A percentile compares a stretch with the other conserved stretches of the same genome.
Evolutionary conservation across 371 early-diverging fungal genomes (phyloP).

Genomic region (Chytridium lagenaria): DNA sequence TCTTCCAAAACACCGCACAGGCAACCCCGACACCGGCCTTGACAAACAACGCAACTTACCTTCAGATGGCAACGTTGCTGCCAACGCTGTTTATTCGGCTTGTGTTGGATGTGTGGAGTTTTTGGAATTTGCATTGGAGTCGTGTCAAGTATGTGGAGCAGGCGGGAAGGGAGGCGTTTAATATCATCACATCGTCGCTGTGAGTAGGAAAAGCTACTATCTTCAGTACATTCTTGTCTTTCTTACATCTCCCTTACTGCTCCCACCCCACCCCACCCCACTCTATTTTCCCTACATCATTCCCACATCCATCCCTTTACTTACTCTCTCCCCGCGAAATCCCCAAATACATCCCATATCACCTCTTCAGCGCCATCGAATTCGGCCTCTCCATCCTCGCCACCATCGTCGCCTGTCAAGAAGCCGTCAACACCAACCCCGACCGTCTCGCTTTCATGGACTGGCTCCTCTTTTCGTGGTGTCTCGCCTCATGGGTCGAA

Average conservation of each 20-base stretch:
- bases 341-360: neutral
- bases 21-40: neutral
- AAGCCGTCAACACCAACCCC: neutral
- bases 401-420: constrained; percentile 13
- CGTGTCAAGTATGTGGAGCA: constrained; percentile 16
- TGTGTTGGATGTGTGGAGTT: neutral
- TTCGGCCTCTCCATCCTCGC: constrained; percentile 12
- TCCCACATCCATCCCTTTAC: neutral
- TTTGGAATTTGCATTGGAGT: neutral
- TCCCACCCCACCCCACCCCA: too few species aligned
- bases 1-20: constrained; percentile 6
- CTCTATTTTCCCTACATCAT: neutral
- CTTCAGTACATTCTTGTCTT: too few species aligned
- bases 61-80: constrained; percentile 19
- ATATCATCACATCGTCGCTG: constrained; percentile 7
- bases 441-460: constrained; percentile 14
- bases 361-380: constrained; percentile 1
- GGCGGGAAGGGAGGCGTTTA: constrained; percentile 16
- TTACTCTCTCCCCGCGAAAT: neutral
- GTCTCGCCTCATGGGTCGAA: constrained; percentile 20
- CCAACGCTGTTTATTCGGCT: constrained; percentile 13
- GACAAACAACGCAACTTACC: neutral
- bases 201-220: neutral
- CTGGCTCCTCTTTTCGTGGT: constrained; percentile 24
- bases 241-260: too few species aligned